phyloP scores from a whole-genome alignment of 106 monocot genomes.

The Platanthera guangdongensis region DNA sequence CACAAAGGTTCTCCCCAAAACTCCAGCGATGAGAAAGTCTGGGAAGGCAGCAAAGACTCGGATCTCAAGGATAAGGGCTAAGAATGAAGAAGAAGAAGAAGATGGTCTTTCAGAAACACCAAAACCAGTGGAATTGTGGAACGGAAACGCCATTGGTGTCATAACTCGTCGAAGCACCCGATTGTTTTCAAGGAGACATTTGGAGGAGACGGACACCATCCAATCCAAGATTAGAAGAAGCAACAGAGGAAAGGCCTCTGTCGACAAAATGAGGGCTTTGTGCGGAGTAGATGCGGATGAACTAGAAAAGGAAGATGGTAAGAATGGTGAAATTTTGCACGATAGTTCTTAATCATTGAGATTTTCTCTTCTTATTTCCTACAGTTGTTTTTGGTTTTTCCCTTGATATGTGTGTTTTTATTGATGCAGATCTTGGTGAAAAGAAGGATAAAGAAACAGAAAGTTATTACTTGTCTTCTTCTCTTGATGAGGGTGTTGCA shows the following conservation, averaged over 20 bases:
- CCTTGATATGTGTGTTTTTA: neutral
- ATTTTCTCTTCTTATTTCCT: too few relatives aligned
- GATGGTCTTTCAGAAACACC: neutral
- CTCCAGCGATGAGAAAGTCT: neutral
- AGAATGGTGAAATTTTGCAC: too few relatives aligned
- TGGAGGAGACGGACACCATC: neutral
- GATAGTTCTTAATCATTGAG: too few relatives aligned
- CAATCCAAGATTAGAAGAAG: neutral
- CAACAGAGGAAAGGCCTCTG: neutral
- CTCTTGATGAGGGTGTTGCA: neutral
- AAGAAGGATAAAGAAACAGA: neutral
- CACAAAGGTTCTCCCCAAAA: neutral
- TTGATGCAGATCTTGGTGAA: neutral
- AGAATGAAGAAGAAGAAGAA: neutral
- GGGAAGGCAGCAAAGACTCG: neutral
- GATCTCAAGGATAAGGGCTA: neutral
- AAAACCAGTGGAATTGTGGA: neutral
- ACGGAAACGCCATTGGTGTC: neutral
- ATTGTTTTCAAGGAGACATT: neutral
- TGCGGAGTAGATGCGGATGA: neutral
- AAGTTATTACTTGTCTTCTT: neutral
- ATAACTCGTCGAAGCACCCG: conserved; percentile 7
- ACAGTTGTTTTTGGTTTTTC: too few relatives aligned
- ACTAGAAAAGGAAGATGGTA: too few relatives aligned
- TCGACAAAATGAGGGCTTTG: neutral